Conservation (phyloP, 1,284 basidiomycete genomes). For the Golubevia sp. region DNA sequence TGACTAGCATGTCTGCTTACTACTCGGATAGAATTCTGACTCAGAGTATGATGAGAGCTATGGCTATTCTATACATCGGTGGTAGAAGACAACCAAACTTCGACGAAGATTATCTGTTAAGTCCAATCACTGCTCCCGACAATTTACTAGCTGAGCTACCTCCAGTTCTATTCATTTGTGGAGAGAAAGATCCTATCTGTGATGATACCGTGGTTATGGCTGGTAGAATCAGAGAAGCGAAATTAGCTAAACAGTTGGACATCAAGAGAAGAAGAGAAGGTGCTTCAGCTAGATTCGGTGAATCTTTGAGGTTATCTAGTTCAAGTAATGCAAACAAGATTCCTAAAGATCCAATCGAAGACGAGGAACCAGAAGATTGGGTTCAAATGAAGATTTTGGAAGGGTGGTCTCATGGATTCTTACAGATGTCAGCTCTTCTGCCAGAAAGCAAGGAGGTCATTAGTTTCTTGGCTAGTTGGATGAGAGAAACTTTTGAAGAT, state of each 20-base stretch:
- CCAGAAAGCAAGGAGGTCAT: constrained; percentile 79
- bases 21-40: constrained; percentile 51
- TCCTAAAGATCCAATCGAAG: constrained; percentile 64
- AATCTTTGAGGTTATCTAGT: background rate
- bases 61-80: constrained; percentile 96
- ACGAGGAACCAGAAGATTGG: constrained; percentile 88
- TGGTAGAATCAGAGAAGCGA: constrained; percentile 84
- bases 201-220: constrained; percentile 95
- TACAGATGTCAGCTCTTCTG: constrained; percentile 90
- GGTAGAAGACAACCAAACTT: constrained; percentile 90
- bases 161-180: constrained; percentile 72
- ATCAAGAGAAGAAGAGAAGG: background rate
- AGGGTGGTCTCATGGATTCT: constrained; percentile 73
- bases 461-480: constrained; percentile 89
- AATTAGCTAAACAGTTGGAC: too few relatives aligned
- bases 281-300: background rate
- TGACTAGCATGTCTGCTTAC: constrained; percentile 86
- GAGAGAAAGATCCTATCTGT: constrained; percentile 92
- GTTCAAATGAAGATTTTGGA: constrained; percentile 83
- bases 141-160: constrained; percentile 87
- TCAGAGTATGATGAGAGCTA: constrained; percentile 77
- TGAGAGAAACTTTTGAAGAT: constrained; percentile 74
- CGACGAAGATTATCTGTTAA: constrained; percentile 89
- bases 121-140: constrained; percentile 85
- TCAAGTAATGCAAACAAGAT: background rate